Evolutionary conservation across 768 basidiomycete genomes (phyloP).

Genomic region (Collybia sordida): DNA sequence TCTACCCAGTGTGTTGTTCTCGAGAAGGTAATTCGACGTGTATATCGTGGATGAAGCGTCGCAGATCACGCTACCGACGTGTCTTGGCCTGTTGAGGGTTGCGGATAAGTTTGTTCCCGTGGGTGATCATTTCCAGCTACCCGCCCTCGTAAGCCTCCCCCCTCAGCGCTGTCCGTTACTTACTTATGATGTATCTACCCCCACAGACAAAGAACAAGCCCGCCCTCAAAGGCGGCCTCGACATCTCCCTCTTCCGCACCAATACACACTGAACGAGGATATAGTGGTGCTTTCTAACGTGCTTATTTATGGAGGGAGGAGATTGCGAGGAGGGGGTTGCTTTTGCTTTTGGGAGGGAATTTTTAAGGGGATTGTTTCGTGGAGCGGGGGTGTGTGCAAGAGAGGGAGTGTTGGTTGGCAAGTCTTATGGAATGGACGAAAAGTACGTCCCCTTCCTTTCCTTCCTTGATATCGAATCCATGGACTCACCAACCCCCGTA

Average conservation of each 20-base stretch:
- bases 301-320: constrained; percentile 82
- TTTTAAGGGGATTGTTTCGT: no score
- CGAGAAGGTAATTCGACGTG: constrained; percentile 84
- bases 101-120: constrained; percentile 92
- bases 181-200: background rate
- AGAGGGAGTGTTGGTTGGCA: no score
- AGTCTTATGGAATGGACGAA: no score
- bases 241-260: constrained; percentile 88
- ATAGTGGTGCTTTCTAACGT: constrained; percentile 91
- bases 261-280: constrained; percentile 96
- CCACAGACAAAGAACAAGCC: constrained; percentile 73
- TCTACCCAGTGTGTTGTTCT: constrained; percentile 71
- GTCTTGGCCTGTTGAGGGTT: constrained; percentile 88
- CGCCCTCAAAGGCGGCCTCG: constrained; percentile 84
- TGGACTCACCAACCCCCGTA: no score
- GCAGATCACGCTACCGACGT: constrained; percentile 94
- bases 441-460: no score
- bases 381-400: no score
- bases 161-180: background rate
- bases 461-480: no score
- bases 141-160: constrained; percentile 69
- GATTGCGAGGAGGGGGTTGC: no score
- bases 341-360: no score
- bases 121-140: constrained; percentile 96
- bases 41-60: constrained; percentile 99